Base-by-base conservation (phyloP, 2,329 filamentous ascomycete species). In the Akanthomyces dipterigenus region DNA sequence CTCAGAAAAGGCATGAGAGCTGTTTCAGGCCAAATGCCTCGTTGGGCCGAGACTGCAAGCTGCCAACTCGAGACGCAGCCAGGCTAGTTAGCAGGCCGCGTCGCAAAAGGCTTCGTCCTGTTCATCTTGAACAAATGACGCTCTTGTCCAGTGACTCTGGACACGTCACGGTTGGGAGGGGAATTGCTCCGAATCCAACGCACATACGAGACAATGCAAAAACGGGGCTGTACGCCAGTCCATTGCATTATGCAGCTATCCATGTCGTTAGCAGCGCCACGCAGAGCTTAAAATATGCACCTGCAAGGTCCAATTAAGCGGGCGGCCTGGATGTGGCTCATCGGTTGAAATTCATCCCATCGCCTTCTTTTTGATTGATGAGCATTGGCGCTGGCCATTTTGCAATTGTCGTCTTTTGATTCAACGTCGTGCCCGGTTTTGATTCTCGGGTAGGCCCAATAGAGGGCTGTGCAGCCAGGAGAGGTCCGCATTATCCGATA, bases 251-350 rank as follows among this genome's bases (percentile, higher is more conserved):
- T 43, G 24, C 48, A 51, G 18, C 26, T 24, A 56, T 56, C 54
- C 54, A 56, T 56, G 54, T 56, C 42, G 12, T 46, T 56, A 56
- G 28, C 28, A 56, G 54, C 54, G 54, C 54, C 54, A 48, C 42
- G 6, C 28, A 56, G 28, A 56, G 42, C 54, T 56, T 55, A 55
- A 55, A 48, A 46, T 46, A 56, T 46, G 42, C 53, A 55, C 26
- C 50, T 38, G 31, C 51, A 54, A 42, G 36, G 51, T 38, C 38
- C 24, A 43, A 55, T 28, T 28, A 31, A 7, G 36, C 38, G 9
- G 38, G 11, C 16, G 38, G 9, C 16, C 22, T 2, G 5, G 6
- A 36, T 16, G 42, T 14, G 42, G 40, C 42, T 48, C n/a, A 48
- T 56, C 36, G 54, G 42, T 26, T n/a, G 38, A 31, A 31, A 20